A percentile compares a stretch with the other conserved stretches of the same genome.
phyloP scores from a whole-genome alignment of 352 stramenopile species.

The Globisporangium parvum region DNA sequence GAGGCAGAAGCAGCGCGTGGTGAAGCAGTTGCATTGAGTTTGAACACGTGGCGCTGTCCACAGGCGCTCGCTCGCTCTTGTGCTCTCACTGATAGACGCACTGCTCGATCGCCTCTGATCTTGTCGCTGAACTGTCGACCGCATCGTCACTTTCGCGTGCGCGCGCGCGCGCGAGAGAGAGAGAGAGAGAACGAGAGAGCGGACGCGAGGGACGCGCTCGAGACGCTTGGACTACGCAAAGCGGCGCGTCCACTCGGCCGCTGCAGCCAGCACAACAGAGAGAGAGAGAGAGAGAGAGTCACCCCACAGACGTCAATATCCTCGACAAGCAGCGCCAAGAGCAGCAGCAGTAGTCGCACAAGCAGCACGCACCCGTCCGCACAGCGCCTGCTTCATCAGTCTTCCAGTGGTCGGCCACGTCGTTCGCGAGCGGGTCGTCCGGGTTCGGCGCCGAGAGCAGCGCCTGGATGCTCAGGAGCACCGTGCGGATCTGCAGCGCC shows the following conservation, averaged over 20 bases:
- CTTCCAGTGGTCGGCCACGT: slow-evolving; percentile 97
- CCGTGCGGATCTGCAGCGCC: slow-evolving; percentile 97
- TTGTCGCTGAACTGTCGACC: too few species aligned
- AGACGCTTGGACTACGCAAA: slow-evolving; percentile 35
- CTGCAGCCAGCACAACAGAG: slow-evolving; percentile 17
- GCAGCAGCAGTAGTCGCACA: not conserved
- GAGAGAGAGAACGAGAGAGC: too few species aligned
- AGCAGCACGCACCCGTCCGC: slow-evolving; percentile 45
- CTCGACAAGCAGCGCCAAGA: not conserved
- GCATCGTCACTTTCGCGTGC: too few species aligned
- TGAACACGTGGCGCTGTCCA: too few species aligned
- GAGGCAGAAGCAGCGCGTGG: too few species aligned
- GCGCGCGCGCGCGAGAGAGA: too few species aligned
- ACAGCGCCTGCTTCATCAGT: slow-evolving; percentile 91
- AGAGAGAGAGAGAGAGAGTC: not conserved
- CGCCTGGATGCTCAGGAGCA: slow-evolving; percentile 96
- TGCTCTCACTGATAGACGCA: too few species aligned
- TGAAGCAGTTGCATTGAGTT: too few species aligned
- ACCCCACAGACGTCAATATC: too few species aligned
- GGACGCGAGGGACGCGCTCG: too few species aligned
- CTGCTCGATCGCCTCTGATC: too few species aligned
- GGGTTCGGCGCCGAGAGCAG: slow-evolving; percentile 95
- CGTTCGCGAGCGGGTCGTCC: slow-evolving; percentile 96
- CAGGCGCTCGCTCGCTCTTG: too few species aligned
- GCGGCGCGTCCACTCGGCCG: slow-evolving; percentile 62